Evolutionary conservation across 371 early-diverging fungal genomes (phyloP).

Genomic region (Mycotypha africana): DNA sequence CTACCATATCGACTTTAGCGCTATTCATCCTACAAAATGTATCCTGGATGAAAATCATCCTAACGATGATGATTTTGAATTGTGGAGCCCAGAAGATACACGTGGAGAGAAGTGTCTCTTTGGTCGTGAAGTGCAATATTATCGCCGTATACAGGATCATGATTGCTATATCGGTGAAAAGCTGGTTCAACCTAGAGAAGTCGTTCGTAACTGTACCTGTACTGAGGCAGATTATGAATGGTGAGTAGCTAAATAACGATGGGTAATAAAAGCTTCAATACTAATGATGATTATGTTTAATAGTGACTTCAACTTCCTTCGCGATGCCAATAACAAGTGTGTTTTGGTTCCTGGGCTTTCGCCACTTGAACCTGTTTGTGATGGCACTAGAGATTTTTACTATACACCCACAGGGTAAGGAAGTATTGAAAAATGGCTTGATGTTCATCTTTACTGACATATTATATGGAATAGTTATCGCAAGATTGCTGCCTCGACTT

Average conservation of each 20-base stretch:
- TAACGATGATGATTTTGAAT: constrained; percentile 71
- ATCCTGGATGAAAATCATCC: constrained; percentile 36
- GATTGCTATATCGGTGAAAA: constrained; percentile 79
- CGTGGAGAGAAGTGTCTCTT: constrained; percentile 61
- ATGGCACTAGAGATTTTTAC: constrained; percentile 50
- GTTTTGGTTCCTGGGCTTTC: constrained; percentile 55
- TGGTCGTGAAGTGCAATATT: constrained; percentile 72
- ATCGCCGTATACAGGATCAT: constrained; percentile 68
- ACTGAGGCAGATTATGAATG: constrained; percentile 85
- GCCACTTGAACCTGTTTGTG: constrained; percentile 55
- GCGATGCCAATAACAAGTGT: constrained; percentile 55
- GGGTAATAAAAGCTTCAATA: too few relatives aligned
- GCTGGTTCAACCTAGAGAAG: constrained; percentile 54
- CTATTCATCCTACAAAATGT: constrained; percentile 63
- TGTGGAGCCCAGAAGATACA: constrained; percentile 62
- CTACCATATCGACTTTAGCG: constrained; percentile 73
- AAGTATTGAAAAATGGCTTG: too few relatives aligned
- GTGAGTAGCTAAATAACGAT: constrained; percentile 25
- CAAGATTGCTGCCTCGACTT: constrained; percentile 70
- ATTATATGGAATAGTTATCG: constrained; percentile 78
- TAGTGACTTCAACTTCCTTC: constrained; percentile 75
- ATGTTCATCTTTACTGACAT: too few relatives aligned
- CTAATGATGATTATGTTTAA: not conserved
- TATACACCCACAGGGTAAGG: constrained; percentile 49
- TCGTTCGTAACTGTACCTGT: constrained; percentile 69